phyloP scores from a whole-genome alignment of 805 yeast genomes.

The Pichia phayaonensis region DNA sequence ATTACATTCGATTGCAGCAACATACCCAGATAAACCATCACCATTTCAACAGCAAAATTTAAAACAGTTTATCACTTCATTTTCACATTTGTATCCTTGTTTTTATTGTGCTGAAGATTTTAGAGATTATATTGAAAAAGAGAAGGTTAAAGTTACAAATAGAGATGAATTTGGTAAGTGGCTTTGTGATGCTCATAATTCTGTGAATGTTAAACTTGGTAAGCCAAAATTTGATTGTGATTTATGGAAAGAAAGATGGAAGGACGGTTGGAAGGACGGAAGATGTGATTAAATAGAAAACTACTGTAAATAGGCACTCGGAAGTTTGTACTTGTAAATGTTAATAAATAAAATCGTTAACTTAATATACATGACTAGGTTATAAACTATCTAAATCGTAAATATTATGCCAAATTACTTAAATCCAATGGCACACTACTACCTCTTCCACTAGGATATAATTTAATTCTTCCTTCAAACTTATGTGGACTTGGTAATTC shows the following conservation, averaged over 20 bases:
- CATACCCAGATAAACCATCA: slow-evolving; percentile 68
- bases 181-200: slow-evolving; percentile 94
- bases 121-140: slow-evolving; percentile 44
- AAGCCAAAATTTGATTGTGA: slow-evolving; percentile 82
- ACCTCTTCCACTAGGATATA: slow-evolving; percentile 95
- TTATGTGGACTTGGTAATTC: slow-evolving; percentile 85
- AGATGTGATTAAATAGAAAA: slow-evolving; percentile 29
- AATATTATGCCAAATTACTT: slow-evolving; percentile 7
- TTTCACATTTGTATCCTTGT: slow-evolving; percentile 85
- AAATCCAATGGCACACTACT: slow-evolving; percentile 81
- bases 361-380: background rate
- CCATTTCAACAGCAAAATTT: slow-evolving; percentile 60
- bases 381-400: background rate
- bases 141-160: slow-evolving; percentile 50
- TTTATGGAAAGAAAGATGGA: slow-evolving; percentile 92
- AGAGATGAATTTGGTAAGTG: slow-evolving; percentile 82
- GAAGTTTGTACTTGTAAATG: background rate
- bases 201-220: slow-evolving; percentile 80
- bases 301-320: background rate
- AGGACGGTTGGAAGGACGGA: slow-evolving; percentile 82
- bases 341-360: too few relatives aligned
- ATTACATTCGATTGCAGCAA: slow-evolving; percentile 83
- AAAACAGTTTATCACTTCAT: slow-evolving; percentile 57
- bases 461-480: slow-evolving; percentile 60
- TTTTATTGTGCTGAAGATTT: slow-evolving; percentile 90